These are phyloP conservation scores for Prunus fruticosa DNA, from an alignment of 306 rosid species.

Conservation along the genomic window DNA sequence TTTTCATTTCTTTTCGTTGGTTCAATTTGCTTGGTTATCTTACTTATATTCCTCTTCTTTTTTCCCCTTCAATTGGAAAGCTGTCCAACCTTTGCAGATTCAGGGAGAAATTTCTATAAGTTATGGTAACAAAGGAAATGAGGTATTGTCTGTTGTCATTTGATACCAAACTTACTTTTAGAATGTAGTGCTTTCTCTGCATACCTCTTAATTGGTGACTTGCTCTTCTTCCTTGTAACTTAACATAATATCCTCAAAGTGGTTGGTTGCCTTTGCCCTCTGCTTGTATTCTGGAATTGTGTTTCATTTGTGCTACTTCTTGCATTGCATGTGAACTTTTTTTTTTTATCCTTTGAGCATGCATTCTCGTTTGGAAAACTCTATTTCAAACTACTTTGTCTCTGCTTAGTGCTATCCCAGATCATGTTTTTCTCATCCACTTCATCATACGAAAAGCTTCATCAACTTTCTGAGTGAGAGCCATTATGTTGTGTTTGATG, in stretches of 20 bases:
- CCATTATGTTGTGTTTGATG: conserved; percentile 28
- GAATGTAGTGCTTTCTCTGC: background rate
- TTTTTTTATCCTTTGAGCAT: background rate
- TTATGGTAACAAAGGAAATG: conserved; percentile 90
- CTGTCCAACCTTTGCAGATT: conserved; percentile 46
- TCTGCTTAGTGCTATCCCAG: background rate
- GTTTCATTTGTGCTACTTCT: conserved; percentile 5
- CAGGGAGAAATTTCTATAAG: conserved; percentile 77
- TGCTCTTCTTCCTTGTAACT: background rate
- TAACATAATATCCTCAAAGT: background rate
- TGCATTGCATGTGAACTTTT: background rate
- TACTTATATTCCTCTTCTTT: conserved; percentile 25
- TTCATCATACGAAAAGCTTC: background rate
- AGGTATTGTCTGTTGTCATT: conserved; percentile 47
- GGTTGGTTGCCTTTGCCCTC: background rate
- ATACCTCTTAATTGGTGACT: background rate
- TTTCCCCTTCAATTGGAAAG: conserved; percentile 38
- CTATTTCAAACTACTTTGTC: background rate
- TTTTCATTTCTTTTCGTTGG: conserved; percentile 8
- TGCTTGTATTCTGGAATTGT: background rate
- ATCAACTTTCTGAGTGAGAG: conserved; percentile 19
- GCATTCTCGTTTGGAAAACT: background rate
- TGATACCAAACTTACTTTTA: background rate
- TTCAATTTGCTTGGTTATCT: conserved; percentile 13
- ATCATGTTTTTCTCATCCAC: background rate